Evolutionary conservation across 2,329 filamentous ascomycete species (phyloP).

Genomic region (Fusarium sp.): DNA sequence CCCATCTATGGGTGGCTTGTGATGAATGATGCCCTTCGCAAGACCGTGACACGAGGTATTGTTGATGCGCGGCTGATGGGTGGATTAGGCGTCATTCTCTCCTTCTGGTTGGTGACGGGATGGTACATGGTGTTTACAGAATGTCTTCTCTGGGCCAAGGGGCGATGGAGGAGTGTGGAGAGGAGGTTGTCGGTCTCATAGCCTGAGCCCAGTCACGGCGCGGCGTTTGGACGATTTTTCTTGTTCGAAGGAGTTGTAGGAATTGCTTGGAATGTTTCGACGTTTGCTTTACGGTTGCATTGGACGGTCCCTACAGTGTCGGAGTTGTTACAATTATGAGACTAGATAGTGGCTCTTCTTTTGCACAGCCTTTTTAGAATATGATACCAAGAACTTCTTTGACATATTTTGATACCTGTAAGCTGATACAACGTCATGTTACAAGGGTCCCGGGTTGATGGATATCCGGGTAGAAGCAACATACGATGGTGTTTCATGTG

Average conservation of each 20-base stretch:
- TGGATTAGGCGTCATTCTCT: constrained; percentile 59
- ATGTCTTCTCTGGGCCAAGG: constrained; percentile 54
- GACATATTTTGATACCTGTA: constrained; percentile 1
- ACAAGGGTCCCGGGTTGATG: constrained; percentile 22
- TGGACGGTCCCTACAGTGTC: constrained; percentile 25
- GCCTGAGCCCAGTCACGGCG: neutral
- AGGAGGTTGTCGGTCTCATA: constrained; percentile 37
- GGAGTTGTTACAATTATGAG: constrained; percentile 11
- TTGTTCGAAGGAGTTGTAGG: constrained; percentile 13
- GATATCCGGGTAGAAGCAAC: constrained; percentile 22
- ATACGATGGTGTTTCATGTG: constrained; percentile 38
- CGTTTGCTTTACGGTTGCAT: constrained; percentile 12
- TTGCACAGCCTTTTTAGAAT: constrained; percentile 19
- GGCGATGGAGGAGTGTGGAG: constrained; percentile 46
- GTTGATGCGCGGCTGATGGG: constrained; percentile 58
- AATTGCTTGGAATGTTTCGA: neutral
- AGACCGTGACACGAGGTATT: constrained; percentile 50
- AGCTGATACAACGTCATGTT: constrained; percentile 24
- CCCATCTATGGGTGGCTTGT: constrained; percentile 59
- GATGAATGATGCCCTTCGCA: constrained; percentile 54
- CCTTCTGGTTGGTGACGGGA: constrained; percentile 62
- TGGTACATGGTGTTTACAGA: constrained; percentile 63
- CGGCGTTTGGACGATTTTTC: constrained; percentile 8
- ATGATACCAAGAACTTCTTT: constrained; percentile 38
- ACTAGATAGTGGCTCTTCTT: constrained; percentile 1